Evolutionary conservation across 768 basidiomycete species (phyloP), one percentile per base, ranked within the genome.

Genomic region (Collybia sordida): DNA sequence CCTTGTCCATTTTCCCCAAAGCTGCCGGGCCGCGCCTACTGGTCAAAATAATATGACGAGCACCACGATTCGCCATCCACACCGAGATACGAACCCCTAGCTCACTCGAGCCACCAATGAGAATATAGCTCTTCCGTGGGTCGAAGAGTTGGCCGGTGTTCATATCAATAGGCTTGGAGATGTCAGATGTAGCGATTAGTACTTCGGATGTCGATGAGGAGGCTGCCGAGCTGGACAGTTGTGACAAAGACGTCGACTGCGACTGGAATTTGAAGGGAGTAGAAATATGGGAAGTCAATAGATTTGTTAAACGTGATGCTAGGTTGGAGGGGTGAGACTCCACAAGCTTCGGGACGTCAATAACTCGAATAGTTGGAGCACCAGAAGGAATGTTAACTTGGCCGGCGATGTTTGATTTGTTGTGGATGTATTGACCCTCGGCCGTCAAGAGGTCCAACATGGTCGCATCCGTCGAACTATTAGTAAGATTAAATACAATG

Each of bases 71-170:
- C 18, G 43, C 50, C 50, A 51, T 51, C 50, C 50, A 51, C 18
- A 19, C 18, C 17, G 50, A 21, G 25, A 51, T 44, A 6, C 50
- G 50, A 36, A 51, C 36, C 15, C 50, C 50, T n/a, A 51, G 24
- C 36, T 51, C 50, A 25, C 50, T 51, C 21, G 50, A 45, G 9
- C 50, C 50, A 18, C 50, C 50, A 31, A 51, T 34, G 36, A 51
- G 50, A 51, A 51, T 31, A 39, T 51, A 51, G 14, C 18, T 35
- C 45, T 51, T 51, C n/a, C 50, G 42, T 25, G 50, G 50, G 34
- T 51, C 50, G 23, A 51, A 51, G 9, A 51, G 17, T 37, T 51
- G 36, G 23, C 43, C 4, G 28, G 14, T 17, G 23, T 24, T 43
- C 24, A 43, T 19, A 25, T 23, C 24, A 27, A 43, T 19, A n/a